Evolutionary conservation across 805 yeast genomes (phyloP), one percentile per base, ranked within the genome.

Genomic region (Yarrowia divulgata): DNA sequence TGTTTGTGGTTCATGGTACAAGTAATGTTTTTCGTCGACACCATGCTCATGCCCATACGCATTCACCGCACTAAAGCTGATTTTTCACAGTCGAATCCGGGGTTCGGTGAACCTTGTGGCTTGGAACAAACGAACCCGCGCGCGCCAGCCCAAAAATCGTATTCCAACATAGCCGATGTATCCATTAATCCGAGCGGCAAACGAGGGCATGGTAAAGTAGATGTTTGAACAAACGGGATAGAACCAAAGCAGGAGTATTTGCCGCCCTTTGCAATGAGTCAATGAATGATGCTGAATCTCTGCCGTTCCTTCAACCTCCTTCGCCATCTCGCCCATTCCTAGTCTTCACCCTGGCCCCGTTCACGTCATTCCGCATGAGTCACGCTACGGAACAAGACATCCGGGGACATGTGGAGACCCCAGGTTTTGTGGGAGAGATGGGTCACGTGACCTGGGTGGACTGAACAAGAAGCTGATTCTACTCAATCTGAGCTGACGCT

Each of bases 361-460:
- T 16, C 12, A 18, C 58, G 58, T 54, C 58, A 54, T 54, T 13
- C 42, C 58, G 58, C 58, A 54, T 54, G 58, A 54, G 58, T 54
- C 58, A 54, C 58, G 58, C 58, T 54, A 54, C 58, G 58, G 58
- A 54, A n/a, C 29, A 18, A 54, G 58, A 54, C 58, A 54, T 54
- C 58, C 58, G 58, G 58, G 58, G 58, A 54, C 37, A 14, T 54
- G 43, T 52, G 57, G 57, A 52, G 57, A 52, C 57, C 57, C 57
- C 40, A 18, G 57, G 35, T 52, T 50, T 34, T 34, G 23, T 23
- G 16, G n/a, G 52, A 43, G 12, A 3, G 23, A 6, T 18, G 29
- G 3, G 37, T 49, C 55, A 50, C 55, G 55, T 50, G 55, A 19
- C 54, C 29, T 23, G 29, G 4, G 29, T 23, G 29, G 29, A 23